Evolutionary conservation across 164 flowering plant genomes (phyloP).

Genomic region (Tetracentron sinense): DNA sequence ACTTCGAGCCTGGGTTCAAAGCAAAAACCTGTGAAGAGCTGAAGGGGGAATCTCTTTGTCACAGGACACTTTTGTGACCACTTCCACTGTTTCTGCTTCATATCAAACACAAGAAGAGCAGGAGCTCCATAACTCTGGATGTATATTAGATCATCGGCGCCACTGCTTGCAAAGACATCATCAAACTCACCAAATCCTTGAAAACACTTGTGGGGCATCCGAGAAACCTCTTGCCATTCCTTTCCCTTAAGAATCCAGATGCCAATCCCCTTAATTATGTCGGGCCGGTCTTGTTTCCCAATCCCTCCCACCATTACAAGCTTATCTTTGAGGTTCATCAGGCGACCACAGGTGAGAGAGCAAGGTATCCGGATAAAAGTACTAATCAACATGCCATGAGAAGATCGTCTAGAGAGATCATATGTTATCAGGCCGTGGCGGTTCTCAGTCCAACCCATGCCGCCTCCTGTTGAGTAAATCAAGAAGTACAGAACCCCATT

Average conservation of each 20-base stretch:
- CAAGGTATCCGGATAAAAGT: slow-evolving; percentile 74
- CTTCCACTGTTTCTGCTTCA: slow-evolving; percentile 66
- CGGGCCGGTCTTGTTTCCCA: slow-evolving; percentile 75
- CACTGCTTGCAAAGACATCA: slow-evolving; percentile 86
- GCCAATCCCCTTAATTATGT: slow-evolving; percentile 87
- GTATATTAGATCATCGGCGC: slow-evolving; percentile 68
- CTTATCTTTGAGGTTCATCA: slow-evolving; percentile 81
- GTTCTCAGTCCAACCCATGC: slow-evolving; percentile 37
- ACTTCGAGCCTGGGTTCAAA: slow-evolving; percentile 86
- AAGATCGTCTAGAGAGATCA: slow-evolving; percentile 44
- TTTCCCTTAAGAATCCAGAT: slow-evolving; percentile 68
- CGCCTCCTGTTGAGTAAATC: slow-evolving; percentile 71
- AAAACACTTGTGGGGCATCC: slow-evolving; percentile 83
- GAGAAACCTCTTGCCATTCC: slow-evolving; percentile 71
- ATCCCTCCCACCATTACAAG: slow-evolving; percentile 95
- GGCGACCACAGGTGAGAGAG: slow-evolving; percentile 81
- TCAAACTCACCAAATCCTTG: slow-evolving; percentile 96
- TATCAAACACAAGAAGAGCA: slow-evolving; percentile 64
- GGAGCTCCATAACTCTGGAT: slow-evolving; percentile 92
- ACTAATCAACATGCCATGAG: slow-evolving; percentile 44
- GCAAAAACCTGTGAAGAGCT: slow-evolving; percentile 91
- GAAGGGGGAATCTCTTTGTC: slow-evolving; percentile 77
- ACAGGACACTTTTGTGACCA: slow-evolving; percentile 93
- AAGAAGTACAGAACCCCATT: slow-evolving; percentile 66
- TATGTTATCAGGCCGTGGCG: slow-evolving; percentile 70